Base-by-base conservation (phyloP, 1,284 basidiomycete species). In the Cryptococcus jaspeensis region DNA sequence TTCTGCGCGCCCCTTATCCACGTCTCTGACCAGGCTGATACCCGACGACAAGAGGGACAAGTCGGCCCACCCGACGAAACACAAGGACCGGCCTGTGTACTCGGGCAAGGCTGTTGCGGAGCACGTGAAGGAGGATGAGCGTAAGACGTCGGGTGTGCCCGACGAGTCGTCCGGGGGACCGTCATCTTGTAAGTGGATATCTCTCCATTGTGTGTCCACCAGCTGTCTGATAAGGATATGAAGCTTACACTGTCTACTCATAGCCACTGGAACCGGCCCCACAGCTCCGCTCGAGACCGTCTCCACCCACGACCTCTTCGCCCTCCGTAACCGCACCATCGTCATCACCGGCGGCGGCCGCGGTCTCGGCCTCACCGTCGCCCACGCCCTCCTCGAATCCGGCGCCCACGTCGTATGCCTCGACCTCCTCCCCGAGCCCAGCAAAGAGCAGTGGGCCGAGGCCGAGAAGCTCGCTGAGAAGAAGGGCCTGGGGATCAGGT, bases 291-390 rank as follows among this genome's bases (percentile, higher is more conserved):
- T 61, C n/a, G 57, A 60, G 11, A 40, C 50, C 3, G 38, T 61
- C 13, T 20, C 45, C 6, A 53, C 64, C 2, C 62, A 57, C 3
- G 42, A 63, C n/a, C 59, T 72, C 5, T 91, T 92, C 78, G 82
- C 84, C 11, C 82, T 92, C 41, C 79, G 78, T n/a, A 86, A 85
- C 65, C 84, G 87, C 23, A 87, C 89, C 15, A 86, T 84, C 37
- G 80, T 92, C 58, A 84, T 91, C 43, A 88, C 89, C 0, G 89
- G 89, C 12, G 90, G 81, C 2, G 89, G 88, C 65, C 82, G 90
- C 48, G 90, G 90, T 2, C 82, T 92, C 11, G 90, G 90, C 3
- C 82, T 92, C 41, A 88, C 90, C 76, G 87, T 89, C 83, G 88
- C 88, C 32, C 80, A 90, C 55, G 84, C 86, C 5, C 78, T 90